phyloP scores from a whole-genome alignment of 1,284 basidiomycete genomes.

The Papiliotrema flavescens region DNA sequence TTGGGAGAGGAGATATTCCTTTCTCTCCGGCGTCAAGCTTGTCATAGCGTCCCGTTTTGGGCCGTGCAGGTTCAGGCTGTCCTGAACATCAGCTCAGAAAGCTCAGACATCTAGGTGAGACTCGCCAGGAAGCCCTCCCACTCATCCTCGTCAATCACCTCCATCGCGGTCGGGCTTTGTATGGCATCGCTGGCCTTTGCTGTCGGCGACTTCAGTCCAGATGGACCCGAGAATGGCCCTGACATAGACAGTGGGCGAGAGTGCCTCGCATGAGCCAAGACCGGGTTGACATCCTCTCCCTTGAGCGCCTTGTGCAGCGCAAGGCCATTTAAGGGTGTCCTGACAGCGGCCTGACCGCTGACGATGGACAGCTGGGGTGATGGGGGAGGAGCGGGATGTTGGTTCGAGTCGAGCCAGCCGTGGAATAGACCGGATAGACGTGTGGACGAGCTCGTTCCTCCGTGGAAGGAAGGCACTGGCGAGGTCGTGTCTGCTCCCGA shows the following conservation, averaged over 20 bases:
- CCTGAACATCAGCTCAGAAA: constrained; percentile 48
- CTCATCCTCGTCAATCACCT: constrained; percentile 36
- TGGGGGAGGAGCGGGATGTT: constrained; percentile 23
- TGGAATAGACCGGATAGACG: constrained; percentile 24
- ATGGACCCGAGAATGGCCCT: not conserved
- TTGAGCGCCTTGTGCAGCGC: not conserved
- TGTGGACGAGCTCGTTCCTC: not conserved
- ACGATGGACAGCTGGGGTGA: constrained; percentile 12
- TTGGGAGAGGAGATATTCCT: constrained; percentile 65
- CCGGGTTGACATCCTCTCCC: not conserved
- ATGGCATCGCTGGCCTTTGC: not conserved
- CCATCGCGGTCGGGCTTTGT: not conserved
- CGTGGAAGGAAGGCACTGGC: not conserved
- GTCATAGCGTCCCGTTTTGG: constrained; percentile 65
- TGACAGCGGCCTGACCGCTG: not conserved
- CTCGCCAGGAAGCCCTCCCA: constrained; percentile 64
- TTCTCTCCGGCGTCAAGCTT: constrained; percentile 61
- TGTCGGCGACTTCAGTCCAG: not conserved
- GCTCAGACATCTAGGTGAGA: not conserved
- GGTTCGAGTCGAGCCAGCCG: constrained; percentile 17
- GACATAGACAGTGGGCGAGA: not conserved
- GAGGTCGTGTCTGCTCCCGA: not conserved
- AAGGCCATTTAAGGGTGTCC: not conserved
- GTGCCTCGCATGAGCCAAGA: not conserved
- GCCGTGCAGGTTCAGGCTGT: constrained; percentile 70